phyloP scores from a whole-genome alignment of 2,329 filamentous ascomycete genomes.

The Aureobasidium leucospermi region DNA sequence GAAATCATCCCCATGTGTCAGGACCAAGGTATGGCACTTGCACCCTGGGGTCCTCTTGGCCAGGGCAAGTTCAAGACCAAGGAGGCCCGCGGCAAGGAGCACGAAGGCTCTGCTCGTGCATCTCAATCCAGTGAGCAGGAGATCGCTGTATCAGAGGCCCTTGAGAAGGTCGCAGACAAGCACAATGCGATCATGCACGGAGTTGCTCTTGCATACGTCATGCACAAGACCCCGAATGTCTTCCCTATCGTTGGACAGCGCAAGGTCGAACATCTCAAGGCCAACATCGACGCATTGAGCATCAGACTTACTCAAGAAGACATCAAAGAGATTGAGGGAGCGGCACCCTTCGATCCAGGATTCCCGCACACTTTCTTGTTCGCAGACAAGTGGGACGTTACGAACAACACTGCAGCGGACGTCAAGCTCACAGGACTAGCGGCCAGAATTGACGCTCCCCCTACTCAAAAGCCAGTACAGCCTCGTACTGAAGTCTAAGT shows the following conservation, averaged over 20 bases:
- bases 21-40: slow-evolving; percentile 35
- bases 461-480: slow-evolving; percentile 10
- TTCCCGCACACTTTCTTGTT: slow-evolving; percentile 58
- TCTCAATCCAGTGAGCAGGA: slow-evolving; percentile 37
- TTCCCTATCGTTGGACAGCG: slow-evolving; percentile 67
- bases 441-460: slow-evolving; percentile 11
- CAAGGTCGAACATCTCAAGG: slow-evolving; percentile 61
- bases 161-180: slow-evolving; percentile 53
- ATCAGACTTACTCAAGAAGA: slow-evolving; percentile 55
- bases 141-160: slow-evolving; percentile 45
- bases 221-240: slow-evolving; percentile 61
- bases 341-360: slow-evolving; percentile 55
- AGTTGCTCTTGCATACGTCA: slow-evolving; percentile 59
- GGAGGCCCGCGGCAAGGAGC: slow-evolving; percentile 35
- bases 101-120: slow-evolving; percentile 31
- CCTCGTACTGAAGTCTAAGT: slow-evolving; percentile 1
- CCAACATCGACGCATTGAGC: slow-evolving; percentile 61
- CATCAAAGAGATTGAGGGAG: slow-evolving; percentile 58
- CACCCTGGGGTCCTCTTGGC: slow-evolving; percentile 49
- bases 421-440: slow-evolving; percentile 10
- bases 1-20: slow-evolving; percentile 40
- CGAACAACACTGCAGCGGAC: slow-evolving; percentile 12
- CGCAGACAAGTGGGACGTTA: slow-evolving; percentile 6
- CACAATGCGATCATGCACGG: slow-evolving; percentile 28
- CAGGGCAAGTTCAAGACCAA: slow-evolving; percentile 37